These are phyloP conservation scores for Albizia julibrissin DNA, from an alignment of 306 rosid genomes.

Conservation along the genomic window DNA sequence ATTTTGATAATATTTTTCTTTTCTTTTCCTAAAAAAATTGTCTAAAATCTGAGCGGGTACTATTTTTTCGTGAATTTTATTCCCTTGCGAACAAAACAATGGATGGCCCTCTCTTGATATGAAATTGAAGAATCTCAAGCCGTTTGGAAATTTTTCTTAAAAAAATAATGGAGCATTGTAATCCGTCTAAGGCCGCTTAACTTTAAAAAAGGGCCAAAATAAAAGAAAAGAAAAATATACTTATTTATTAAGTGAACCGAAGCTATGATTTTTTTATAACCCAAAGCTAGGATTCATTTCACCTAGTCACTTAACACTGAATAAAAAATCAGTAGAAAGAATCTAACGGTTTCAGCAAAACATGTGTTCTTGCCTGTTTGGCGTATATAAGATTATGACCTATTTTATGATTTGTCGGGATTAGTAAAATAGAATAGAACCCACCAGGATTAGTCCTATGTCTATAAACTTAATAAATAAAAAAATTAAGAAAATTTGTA, in stretches of 20 bases:
- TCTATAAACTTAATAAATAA: not conserved
- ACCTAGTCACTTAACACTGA: not conserved
- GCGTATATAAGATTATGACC: not conserved
- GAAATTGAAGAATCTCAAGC: not conserved
- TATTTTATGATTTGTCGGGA: not conserved
- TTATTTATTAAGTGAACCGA: too few relatives aligned
- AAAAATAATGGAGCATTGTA: not conserved
- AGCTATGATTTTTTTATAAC: not conserved
- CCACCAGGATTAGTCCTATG: not conserved
- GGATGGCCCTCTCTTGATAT: not conserved
- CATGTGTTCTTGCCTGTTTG: not conserved
- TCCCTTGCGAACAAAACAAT: not conserved
- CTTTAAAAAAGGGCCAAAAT: not conserved
- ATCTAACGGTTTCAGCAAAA: not conserved
- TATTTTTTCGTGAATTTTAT: not conserved
- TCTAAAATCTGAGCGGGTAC: too few relatives aligned
- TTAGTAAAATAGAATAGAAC: not conserved
- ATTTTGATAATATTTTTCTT: too few relatives aligned
- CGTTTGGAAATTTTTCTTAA: not conserved
- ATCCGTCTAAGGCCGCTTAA: not conserved
- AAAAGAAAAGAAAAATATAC: not conserved
- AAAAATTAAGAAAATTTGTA: not conserved
- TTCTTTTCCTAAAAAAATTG: too few relatives aligned
- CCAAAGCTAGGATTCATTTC: not conserved
- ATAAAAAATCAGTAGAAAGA: not conserved